Base-by-base conservation (phyloP, 257 asterid genomes). In the Nicotiana sylvestris region DNA sequence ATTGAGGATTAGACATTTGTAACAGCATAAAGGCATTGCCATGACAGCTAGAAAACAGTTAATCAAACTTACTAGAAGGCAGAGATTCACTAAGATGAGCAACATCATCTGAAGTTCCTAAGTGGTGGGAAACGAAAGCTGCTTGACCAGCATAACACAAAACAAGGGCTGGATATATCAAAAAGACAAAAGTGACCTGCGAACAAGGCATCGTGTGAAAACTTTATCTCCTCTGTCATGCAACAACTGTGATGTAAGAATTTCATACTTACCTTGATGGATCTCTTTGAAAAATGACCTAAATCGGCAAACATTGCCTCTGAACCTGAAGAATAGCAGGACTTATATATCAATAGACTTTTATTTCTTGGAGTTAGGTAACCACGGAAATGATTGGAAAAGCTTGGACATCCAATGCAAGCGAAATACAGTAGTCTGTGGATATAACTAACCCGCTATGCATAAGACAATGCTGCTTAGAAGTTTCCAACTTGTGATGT, bases 111-210 rank as follows among this genome's bases (percentile, higher is more conserved):
- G 87, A 78, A 10, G 83, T 68, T 43, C 86, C 86, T 3, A 91
- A 84, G 80, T 84, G 53, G 8, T 85, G 87, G 89, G 92, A 86
- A 84, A 94, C 81, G 83, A 85, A 92, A 66, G 98, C 99, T 83
- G 97, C 97, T 88, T 94, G 98, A 69, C 99, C 99, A 61, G 99
- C 97, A 86, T 95, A 95, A 68, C 94, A 87, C 76, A 95, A 64
- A 83, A 95, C 33, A 66, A 95, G 99, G 67, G 88, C 89, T 4
- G 99, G 99, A 87, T 94, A 95, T 87, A 95, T 81, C 87, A 92
- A 81, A 92, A 93, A 92, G 81, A 89, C 69, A 82, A 94, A 95
- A 29, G 97, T 91, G 7, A 92, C 82, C 99, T 95, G 96, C 92
- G 88, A 49, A 74, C 27, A 49, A 6, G 0, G 39, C 39, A 74